These are phyloP conservation scores for Rhodomyrtus tomentosa DNA, from an alignment of 345 rosid species.

Conservation along the genomic window DNA sequence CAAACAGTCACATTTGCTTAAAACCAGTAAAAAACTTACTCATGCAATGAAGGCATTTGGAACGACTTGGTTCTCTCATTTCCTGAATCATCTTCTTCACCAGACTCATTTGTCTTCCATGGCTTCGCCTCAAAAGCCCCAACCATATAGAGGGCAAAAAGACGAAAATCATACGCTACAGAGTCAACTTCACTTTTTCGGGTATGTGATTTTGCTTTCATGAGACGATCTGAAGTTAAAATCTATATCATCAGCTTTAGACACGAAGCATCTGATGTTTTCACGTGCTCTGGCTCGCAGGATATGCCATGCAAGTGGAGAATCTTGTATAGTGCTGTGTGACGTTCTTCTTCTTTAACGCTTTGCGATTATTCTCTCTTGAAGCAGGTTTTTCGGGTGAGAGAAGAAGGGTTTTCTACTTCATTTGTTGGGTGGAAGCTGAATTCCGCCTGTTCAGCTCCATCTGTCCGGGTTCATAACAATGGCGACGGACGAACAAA, in stretches of 20 bases:
- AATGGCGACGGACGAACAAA: not conserved
- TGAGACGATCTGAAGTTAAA: not conserved
- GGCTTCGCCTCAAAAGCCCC: not conserved
- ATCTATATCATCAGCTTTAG: not conserved
- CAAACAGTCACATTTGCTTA: not conserved
- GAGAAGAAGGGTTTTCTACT: slow-evolving; percentile 41
- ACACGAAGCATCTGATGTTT: not conserved
- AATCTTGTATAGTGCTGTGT: not conserved
- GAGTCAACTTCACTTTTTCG: not conserved
- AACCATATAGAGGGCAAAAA: not conserved
- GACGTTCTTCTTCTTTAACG: not conserved
- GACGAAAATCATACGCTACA: not conserved
- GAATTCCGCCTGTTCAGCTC: not conserved
- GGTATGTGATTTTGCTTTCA: not conserved
- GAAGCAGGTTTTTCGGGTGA: not conserved
- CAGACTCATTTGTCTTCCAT: no score
- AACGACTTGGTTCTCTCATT: not conserved
- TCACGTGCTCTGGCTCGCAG: not conserved
- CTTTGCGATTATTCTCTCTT: not conserved
- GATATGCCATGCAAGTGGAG: not conserved
- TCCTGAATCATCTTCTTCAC: not conserved
- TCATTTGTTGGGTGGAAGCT: slow-evolving; percentile 16
- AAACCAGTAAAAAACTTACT: not conserved
- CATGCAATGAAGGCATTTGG: not conserved
- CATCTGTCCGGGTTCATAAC: not conserved